Base-by-base conservation (phyloP, 495 filamentous ascomycete species). In the Monascus purpureus region DNA sequence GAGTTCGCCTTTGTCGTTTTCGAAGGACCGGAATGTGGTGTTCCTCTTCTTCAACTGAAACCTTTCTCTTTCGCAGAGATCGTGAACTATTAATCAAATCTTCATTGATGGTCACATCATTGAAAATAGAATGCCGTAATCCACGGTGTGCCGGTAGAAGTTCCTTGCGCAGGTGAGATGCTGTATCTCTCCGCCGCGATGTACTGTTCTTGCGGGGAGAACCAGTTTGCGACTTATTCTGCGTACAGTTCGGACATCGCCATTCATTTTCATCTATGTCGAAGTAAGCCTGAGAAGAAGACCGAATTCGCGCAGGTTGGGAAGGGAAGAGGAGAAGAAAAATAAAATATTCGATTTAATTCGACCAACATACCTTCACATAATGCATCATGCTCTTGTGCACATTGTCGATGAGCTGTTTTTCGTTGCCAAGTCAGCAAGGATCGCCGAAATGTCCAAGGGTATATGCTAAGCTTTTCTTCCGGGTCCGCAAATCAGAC, bases 331-430 rank as follows among this genome's bases (percentile, higher is more conserved):
- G 30, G 25, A n/a, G 18, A 19, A 34, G 28, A 35, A n/a, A 6
- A 23, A 7, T 14, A 22, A 17, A 29, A 25, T 57, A 64, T n/a
- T n/a, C n/a, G n/a, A n/a, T n/a, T n/a, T n/a, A n/a, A n/a, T n/a
- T n/a, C n/a, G n/a, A n/a, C n/a, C n/a, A n/a, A n/a, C n/a, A n/a
- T n/a, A n/a, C 70, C 68, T 36, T 74, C 61, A 30, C 67, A 65
- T 43, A 92, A 62, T 25, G 81, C 77, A 33, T 76, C 74, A 44
- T 75, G 75, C 48, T 78, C 73, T 41, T 84, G 77, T 37, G 87
- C 90, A 57, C 88, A 96, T 73, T 95, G 82, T 46, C 81, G 75
- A 67, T 96, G 88, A 36, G 88, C 88, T 65, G 35, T 46, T 23
- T 39, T 43, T 39, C n/a, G 35, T 38, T 39, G 40, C 47, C 46